Evolutionary conservation across 768 basidiomycete genomes (phyloP), one percentile per base, ranked within the genome.

Genomic region (Lentinus brumalis): DNA sequence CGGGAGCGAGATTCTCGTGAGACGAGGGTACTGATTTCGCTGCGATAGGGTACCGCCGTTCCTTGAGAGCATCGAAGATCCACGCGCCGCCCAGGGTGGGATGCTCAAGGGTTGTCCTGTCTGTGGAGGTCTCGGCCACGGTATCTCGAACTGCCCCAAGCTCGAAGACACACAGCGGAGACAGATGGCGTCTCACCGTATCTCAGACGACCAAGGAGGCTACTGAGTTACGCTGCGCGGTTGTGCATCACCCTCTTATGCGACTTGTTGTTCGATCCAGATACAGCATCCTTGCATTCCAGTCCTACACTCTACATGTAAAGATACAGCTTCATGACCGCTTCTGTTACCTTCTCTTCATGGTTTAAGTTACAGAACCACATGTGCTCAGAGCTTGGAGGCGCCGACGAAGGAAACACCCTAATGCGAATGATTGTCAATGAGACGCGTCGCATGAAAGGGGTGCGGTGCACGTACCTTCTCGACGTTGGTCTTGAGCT

Each of bases 61-160:
- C 80, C 76, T 99, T 66, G 77, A 83, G 57, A 89, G 87, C 3
- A 87, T 98, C 60, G 96, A 98, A 40, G 97, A 98, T 75, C 92
- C 95, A 10, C 86, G 93, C 45, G 87, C 86, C 1, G 85, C 82
- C 1, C 88, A 91, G 69, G 91, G 91, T 16, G 90, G 86, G 12
- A 80, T 85, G 2, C 73, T 94, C 60, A 91, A 87, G 63, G 95
- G 96, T 16, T 99, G 97, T 76, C 89, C 94, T 1, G 94, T 98
- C 42, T 99, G 97, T 78, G 97, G 97, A 72, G 91, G 95, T 73
- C 86, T 99, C 58, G 97, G 96, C 16, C 97, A 99, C 68, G 87
- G 86, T 26, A 92, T 98, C 57, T 87, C 89, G 8, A 96, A 96
- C 70, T 99, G 97, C 70, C 97, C 97, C 18, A 99, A 98, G 75